Conservation (phyloP, 163 green algal species). For the Coccomyxa subellipsoidea region DNA sequence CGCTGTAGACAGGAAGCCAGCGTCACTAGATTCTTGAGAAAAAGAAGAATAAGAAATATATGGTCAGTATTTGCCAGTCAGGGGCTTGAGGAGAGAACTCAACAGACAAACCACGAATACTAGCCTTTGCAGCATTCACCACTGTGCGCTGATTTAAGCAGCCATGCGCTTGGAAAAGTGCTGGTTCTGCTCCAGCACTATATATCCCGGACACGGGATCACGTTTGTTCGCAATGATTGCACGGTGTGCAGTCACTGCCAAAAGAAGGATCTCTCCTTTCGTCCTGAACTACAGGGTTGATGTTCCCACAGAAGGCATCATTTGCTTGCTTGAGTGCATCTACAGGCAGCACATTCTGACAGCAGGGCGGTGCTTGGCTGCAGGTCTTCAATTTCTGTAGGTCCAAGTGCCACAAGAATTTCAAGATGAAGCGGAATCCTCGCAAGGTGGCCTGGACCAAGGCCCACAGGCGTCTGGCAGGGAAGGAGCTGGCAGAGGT, state of each 20-base stretch:
- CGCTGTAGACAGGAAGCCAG: no score
- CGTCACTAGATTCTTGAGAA: no score
- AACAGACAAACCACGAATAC: background rate
- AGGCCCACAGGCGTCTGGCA: conserved; percentile 91
- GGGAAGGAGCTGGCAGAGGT: conserved; percentile 89
- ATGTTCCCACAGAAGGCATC: no score
- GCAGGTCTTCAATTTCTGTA: conserved; percentile 94
- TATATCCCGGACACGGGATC: conserved; percentile 97
- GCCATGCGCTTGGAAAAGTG: conserved; percentile 92
- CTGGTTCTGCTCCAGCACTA: conserved; percentile 97
- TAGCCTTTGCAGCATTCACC: background rate
- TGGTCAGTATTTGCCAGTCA: no score
- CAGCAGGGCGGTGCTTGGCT: no score
- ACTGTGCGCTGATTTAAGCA: background rate
- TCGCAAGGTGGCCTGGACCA: conserved; percentile 95
- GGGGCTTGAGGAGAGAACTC: no score
- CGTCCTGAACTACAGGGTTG: no score
- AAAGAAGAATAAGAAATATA: no score
- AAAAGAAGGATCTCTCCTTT: no score
- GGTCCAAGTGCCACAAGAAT: conserved; percentile 98
- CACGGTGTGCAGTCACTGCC: conserved; percentile 41
- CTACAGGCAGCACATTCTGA: no score
- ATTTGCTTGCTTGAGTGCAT: no score
- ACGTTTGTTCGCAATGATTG: conserved; percentile 96
- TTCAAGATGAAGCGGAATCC: conserved; percentile 99